These are phyloP conservation scores for Cordyceps tenuipes DNA, from an alignment of 2,329 filamentous ascomycete genomes.

Conservation along the genomic window DNA sequence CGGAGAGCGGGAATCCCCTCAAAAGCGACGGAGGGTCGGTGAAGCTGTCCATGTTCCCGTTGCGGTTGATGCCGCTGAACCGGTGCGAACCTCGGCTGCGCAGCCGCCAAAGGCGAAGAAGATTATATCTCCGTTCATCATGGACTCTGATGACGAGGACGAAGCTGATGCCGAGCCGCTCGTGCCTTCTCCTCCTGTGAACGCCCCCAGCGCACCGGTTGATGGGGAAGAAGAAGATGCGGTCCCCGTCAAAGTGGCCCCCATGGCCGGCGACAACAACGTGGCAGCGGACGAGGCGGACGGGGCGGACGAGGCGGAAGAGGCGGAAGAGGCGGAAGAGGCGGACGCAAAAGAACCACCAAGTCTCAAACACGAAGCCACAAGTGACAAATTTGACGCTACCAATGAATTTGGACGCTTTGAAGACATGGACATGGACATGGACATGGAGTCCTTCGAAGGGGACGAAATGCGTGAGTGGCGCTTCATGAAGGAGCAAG, in stretches of 20 bases:
- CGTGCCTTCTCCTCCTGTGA: not conserved
- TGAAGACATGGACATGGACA: conserved; percentile 48
- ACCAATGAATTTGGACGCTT: conserved; percentile 29
- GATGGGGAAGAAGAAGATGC: not conserved
- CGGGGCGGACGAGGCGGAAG: not conserved
- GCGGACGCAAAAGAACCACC: conserved; percentile 4
- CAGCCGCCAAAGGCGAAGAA: conserved; percentile 16
- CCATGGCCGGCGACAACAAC: not conserved
- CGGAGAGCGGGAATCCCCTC: conserved; percentile 26
- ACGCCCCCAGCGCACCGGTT: not conserved
- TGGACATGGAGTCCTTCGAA: conserved; percentile 40
- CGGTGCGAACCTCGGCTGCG: conserved; percentile 1
- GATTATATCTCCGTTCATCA: conserved; percentile 50
- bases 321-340: not conserved
- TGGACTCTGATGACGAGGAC: conserved; percentile 55
- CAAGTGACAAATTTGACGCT: conserved; percentile 25
- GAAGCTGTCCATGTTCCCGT: conserved; percentile 18
- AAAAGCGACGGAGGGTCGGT: conserved; percentile 23
- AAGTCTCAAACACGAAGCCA: not conserved
- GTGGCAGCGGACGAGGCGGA: not conserved
- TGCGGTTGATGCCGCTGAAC: conserved; percentile 7
- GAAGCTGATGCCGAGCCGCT: conserved; percentile 16
- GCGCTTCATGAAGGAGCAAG: conserved; percentile 70
- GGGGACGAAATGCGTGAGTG: conserved; percentile 60
- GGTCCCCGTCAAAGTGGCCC: not conserved